Percentiles rank a stretch among this genome's conserved stretches.
phyloP scores from a whole-genome alignment of 78 protist species.

The Isochrysis galbana region DNA sequence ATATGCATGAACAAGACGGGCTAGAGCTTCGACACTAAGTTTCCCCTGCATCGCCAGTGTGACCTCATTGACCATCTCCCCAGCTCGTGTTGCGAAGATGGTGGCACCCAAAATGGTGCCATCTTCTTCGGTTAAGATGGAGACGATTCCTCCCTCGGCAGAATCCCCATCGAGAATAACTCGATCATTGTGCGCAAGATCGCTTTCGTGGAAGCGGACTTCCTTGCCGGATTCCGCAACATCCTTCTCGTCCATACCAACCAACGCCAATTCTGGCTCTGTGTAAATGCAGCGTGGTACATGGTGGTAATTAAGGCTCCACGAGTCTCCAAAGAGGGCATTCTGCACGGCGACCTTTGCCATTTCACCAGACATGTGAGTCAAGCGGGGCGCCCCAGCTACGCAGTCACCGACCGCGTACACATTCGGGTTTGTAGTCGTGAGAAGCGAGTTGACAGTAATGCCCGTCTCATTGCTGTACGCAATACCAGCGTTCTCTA shows the following conservation, averaged over 20 bases:
- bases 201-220: background rate
- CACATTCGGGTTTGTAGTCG: slow-evolving; percentile 43
- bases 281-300: slow-evolving; percentile 72
- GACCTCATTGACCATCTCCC: slow-evolving; percentile 64
- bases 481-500: slow-evolving; percentile 60
- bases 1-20: slow-evolving; percentile 60
- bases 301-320: background rate
- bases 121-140: slow-evolving; percentile 28
- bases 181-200: slow-evolving; percentile 59
- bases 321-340: slow-evolving; percentile 61
- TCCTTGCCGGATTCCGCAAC: background rate
- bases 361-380: slow-evolving; percentile 62
- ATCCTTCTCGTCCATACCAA: background rate
- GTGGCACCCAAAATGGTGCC: slow-evolving; percentile 63
- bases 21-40: slow-evolving; percentile 28
- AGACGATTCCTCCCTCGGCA: slow-evolving; percentile 51
- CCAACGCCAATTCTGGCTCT: slow-evolving; percentile 51
- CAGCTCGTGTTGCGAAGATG: slow-evolving; percentile 64
- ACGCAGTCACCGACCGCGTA: slow-evolving; percentile 64
- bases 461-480: slow-evolving; percentile 39
- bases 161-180: slow-evolving; percentile 50
- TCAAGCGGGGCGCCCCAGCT: slow-evolving; percentile 37
- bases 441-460: slow-evolving; percentile 28
- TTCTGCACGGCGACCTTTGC: slow-evolving; percentile 70
- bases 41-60: slow-evolving; percentile 48